Base-by-base conservation (phyloP, 2,329 filamentous ascomycete species). In the Stemphylium beticola region DNA sequence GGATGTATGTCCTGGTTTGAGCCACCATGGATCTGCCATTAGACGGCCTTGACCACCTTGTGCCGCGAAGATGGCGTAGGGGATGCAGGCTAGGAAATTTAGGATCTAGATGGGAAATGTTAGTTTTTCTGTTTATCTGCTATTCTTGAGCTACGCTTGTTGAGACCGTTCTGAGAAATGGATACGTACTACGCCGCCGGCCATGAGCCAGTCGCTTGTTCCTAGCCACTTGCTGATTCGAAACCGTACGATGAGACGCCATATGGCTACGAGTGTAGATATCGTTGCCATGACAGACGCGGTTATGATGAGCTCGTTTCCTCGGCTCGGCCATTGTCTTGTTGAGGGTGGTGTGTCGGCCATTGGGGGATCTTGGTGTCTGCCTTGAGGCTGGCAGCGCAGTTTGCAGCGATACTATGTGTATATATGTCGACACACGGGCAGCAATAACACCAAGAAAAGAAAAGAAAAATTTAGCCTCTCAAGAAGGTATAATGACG, bases 21-120 rank as follows among this genome's bases (percentile, higher is more conserved):
- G 49, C 49, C 49, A 61, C 41, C 47, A 58, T 11, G 58, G 49
- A 43, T 61, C 58, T n/a, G 46, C 31, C 18, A 53, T 43, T 8
- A 61, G 44, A n/a, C 55, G 52, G 14, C 58, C 58, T 22, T 48
- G 34, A 9, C 58, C 55, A n/a, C 33, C 42, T 22, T 53, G 33
- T 18, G 38, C 49, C 10, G 41, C 34, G 3, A 48, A 22, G 12
- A 57, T 18, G 24, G 48, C 22, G 33, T 40, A 53, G 4, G 49
- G 45, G 2, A 58, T 17, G 40, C 40, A 47, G 33, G 40, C 48
- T n/a, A 60, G 17, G 34, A 57, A 43, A 31, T 57, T 44, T 7
- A 53, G 17, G 15, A 45, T 22, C 47, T 45, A 14, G 12, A 32
- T 3, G 18, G 20, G 37, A 31, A 14, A 26, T 24, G 6, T 24